Evolutionary conservation across 352 stramenopile species (phyloP).

Genomic region (Globisporangium okanoganense): DNA sequence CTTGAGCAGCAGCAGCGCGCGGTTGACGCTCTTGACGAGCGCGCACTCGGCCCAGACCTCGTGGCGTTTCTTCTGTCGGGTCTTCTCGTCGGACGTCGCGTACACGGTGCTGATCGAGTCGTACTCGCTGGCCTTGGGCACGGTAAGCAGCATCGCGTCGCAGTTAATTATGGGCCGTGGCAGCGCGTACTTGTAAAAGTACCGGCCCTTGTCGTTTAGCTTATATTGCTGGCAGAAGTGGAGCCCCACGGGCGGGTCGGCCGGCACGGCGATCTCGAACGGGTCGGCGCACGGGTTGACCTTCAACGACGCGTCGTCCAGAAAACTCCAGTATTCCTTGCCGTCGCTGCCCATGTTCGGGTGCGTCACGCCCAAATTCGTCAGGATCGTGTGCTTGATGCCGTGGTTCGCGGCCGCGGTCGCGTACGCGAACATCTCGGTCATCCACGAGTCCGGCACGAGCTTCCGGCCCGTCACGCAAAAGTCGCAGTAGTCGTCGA

Average conservation of each 20-base stretch:
- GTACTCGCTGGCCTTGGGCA: constrained; percentile 39
- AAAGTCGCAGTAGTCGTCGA: constrained; percentile 29
- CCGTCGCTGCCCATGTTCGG: constrained; percentile 8
- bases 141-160: constrained; percentile 31
- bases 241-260: constrained; percentile 18
- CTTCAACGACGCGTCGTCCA: constrained; percentile 4
- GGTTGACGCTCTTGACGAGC: constrained; percentile 23
- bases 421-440: constrained; percentile 30
- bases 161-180: constrained; percentile 33
- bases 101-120: constrained; percentile 11
- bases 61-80: constrained; percentile 16
- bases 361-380: constrained; percentile 21
- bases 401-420: constrained; percentile 22
- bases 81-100: constrained; percentile 8
- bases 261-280: constrained; percentile 11
- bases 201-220: constrained; percentile 30
- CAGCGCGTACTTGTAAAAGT: constrained; percentile 55
- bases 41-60: constrained; percentile 29
- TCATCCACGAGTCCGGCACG: constrained; percentile 20
- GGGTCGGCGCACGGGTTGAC: constrained; percentile 22
- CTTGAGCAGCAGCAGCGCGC: constrained; percentile 17
- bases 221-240: constrained; percentile 26
- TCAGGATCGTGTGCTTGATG: constrained; percentile 30
- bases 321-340: constrained; percentile 22
- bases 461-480: constrained; percentile 18